These are phyloP conservation scores for Murraya paniculata DNA, from an alignment of 345 rosid genomes.

Conservation along the genomic window DNA sequence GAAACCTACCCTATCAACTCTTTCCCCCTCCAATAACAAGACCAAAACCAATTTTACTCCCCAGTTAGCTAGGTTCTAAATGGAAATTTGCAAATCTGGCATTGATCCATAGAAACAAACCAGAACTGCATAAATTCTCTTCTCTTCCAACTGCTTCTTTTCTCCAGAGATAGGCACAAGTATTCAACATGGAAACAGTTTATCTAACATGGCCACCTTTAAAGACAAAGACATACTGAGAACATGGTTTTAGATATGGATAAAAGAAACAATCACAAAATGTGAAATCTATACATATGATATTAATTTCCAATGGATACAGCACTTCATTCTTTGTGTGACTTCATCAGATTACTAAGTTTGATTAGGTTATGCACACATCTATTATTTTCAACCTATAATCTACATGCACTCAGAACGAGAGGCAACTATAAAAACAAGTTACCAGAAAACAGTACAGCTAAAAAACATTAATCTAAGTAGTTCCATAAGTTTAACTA, in stretches of 20 bases:
- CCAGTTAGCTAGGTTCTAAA: neutral
- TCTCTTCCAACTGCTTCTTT: neutral
- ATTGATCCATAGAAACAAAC: neutral
- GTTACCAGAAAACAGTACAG: neutral
- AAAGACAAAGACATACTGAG: neutral
- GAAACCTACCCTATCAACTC: neutral
- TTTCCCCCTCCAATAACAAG: neutral
- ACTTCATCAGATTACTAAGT: neutral
- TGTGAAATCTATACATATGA: neutral
- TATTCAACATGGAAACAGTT: neutral
- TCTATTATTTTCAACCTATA: neutral
- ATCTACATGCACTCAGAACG: neutral
- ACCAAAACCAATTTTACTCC: neutral
- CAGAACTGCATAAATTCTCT: neutral
- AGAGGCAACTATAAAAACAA: neutral
- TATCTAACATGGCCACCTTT: neutral
- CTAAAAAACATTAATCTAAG: neutral
- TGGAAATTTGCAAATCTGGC: neutral
- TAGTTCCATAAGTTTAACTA: neutral
- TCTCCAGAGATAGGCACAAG: neutral
- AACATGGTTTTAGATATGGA: neutral
- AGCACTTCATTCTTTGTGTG: neutral
- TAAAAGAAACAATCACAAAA: neutral
- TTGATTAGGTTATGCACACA: neutral
- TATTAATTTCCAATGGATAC: neutral